phyloP scores from a whole-genome alignment of 2,329 filamentous ascomycete species.

The Cyclaneusma minus region DNA sequence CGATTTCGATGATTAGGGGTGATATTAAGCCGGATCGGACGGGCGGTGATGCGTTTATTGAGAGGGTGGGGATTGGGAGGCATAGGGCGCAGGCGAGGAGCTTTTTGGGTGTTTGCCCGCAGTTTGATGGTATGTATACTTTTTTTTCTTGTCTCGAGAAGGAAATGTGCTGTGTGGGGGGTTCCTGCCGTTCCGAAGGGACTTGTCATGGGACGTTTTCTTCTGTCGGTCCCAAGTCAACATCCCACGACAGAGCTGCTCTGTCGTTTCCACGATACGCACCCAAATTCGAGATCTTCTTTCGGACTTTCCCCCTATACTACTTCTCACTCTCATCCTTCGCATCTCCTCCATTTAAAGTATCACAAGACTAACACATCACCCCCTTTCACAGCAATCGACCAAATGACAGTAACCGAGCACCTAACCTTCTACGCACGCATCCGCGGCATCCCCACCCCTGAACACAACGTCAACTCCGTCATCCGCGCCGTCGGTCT shows the following conservation, averaged over 20 bases:
- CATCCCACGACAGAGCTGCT: no score
- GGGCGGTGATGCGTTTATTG: slow-evolving; percentile 68
- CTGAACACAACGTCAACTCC: slow-evolving; percentile 62
- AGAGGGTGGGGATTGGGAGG: slow-evolving; percentile 58
- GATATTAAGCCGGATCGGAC: slow-evolving; percentile 56
- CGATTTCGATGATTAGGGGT: slow-evolving; percentile 78
- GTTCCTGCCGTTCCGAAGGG: no score
- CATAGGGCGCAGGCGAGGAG: slow-evolving; percentile 57
- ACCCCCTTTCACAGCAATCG: slow-evolving; percentile 41
- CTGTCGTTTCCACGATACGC: no score
- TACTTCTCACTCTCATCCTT: not conserved
- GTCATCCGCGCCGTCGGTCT: slow-evolving; percentile 74
- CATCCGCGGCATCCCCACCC: slow-evolving; percentile 60
- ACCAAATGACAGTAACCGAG: slow-evolving; percentile 78
- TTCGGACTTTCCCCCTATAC: no score
- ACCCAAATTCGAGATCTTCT: no score
- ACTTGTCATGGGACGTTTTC: no score
- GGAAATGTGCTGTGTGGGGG: no score
- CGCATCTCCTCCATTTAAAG: no score
- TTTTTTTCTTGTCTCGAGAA: not conserved
- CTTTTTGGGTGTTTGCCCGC: slow-evolving; percentile 82
- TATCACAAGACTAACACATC: no score
- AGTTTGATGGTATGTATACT: slow-evolving; percentile 38
- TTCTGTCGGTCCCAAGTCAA: no score
- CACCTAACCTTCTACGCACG: slow-evolving; percentile 80